phyloP scores from a whole-genome alignment of 2,329 filamentous ascomycete species.

The Immersiporthe knoxdaviesiana region DNA sequence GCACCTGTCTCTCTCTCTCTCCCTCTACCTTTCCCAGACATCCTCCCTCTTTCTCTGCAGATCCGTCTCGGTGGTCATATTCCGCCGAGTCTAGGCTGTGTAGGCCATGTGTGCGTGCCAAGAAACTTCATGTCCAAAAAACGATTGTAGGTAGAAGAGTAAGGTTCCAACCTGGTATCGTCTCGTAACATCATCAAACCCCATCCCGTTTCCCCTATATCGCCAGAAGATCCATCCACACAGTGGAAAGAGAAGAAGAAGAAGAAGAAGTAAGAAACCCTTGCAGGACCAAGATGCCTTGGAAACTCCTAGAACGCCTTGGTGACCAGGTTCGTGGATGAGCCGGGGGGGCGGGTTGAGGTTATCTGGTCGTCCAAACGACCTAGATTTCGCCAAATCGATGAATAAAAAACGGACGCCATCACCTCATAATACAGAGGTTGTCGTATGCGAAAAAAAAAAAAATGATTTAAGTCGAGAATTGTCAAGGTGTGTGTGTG shows the following conservation, averaged over 20 bases:
- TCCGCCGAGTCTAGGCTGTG: neutral
- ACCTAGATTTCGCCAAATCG: neutral
- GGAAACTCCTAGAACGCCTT: neutral
- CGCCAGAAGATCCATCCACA: constrained; percentile 3
- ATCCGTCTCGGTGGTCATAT: neutral
- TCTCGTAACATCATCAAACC: constrained; percentile 16
- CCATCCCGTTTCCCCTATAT: neutral
- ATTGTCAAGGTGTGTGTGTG: neutral
- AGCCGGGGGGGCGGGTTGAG: neutral
- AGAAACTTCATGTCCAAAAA: neutral
- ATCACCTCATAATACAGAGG: neutral
- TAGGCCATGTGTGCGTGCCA: neutral
- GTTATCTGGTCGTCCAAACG: neutral
- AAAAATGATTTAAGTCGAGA: neutral
- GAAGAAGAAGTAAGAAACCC: neutral
- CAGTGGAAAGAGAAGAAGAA: neutral
- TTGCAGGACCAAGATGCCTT: neutral
- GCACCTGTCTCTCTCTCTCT: neutral
- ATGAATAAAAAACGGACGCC: neutral
- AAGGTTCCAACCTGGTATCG: neutral
- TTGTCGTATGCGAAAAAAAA: neutral
- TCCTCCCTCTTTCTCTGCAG: neutral
- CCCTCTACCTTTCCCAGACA: neutral
- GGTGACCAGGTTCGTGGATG: neutral
- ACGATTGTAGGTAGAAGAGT: neutral